phyloP scores from a whole-genome alignment of 2,329 filamentous ascomycete species.

The Atkinsonella texensis region DNA sequence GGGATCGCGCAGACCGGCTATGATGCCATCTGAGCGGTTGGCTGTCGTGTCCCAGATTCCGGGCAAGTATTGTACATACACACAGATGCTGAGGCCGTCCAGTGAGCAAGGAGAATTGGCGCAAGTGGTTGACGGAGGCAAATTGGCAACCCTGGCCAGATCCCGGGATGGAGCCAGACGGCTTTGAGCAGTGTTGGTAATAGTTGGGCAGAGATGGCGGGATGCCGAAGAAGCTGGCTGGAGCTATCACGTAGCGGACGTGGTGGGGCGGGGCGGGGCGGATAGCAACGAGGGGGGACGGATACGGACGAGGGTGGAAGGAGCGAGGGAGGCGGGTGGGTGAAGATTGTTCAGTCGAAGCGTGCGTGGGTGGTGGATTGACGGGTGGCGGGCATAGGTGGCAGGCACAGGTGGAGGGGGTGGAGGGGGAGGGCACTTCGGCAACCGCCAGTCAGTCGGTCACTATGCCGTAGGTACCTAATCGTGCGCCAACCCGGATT shows the following conservation, averaged over 20 bases:
- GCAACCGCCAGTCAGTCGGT: too few species aligned
- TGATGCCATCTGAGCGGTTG: background rate
- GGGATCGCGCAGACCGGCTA: background rate
- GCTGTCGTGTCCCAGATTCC: background rate
- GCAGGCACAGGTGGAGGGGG: too few species aligned
- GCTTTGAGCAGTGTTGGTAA: constrained; percentile 7
- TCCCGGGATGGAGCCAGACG: constrained; percentile 5
- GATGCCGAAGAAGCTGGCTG: constrained; percentile 4
- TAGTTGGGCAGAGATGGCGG: constrained; percentile 11
- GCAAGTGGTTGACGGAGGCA: constrained; percentile 2
- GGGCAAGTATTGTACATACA: background rate
- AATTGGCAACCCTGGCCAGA: constrained; percentile 5
- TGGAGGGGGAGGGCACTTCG: too few species aligned
- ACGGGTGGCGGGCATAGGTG: too few species aligned
- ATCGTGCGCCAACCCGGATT: too few species aligned
- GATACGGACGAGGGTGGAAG: background rate
- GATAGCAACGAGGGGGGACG: background rate
- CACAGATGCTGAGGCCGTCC: background rate
- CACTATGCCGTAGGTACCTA: too few species aligned
- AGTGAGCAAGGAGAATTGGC: background rate
- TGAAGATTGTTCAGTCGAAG: background rate
- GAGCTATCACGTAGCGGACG: constrained; percentile 5
- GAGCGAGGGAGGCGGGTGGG: background rate
- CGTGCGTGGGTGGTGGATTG: too few species aligned
- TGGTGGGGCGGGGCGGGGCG: background rate